These are phyloP conservation scores for Solanum hybrid DNA, from an alignment of 305 asterid species.

Conservation along the genomic window DNA sequence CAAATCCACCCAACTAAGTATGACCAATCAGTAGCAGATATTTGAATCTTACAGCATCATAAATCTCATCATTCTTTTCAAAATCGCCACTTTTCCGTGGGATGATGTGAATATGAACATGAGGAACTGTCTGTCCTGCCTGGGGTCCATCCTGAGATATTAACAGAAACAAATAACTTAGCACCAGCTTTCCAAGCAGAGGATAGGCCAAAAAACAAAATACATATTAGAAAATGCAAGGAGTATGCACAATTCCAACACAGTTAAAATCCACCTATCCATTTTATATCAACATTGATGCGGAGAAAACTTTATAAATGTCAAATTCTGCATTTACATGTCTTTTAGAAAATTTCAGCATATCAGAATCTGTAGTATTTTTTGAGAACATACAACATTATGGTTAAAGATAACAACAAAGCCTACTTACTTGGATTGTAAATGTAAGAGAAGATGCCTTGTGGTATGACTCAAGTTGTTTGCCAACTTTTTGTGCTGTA, in stretches of 20 bases:
- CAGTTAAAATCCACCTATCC: background rate
- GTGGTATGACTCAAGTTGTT: slow-evolving; percentile 75
- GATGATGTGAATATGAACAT: slow-evolving; percentile 83
- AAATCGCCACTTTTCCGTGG: slow-evolving; percentile 84
- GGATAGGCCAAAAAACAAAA: background rate
- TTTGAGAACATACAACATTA: background rate
- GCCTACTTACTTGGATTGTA: slow-evolving; percentile 71
- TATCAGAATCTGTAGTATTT: background rate
- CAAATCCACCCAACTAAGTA: background rate
- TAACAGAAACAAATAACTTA: slow-evolving; percentile 3
- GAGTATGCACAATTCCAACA: background rate
- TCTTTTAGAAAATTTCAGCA: background rate
- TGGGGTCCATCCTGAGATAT: slow-evolving; percentile 78
- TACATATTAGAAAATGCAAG: background rate
- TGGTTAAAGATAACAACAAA: background rate
- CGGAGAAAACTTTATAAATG: background rate
- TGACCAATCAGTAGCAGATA: background rate
- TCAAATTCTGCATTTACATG: background rate
- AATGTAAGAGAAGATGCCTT: slow-evolving; percentile 85
- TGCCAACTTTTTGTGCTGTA: slow-evolving; percentile 72
- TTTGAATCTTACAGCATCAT: slow-evolving; percentile 42
- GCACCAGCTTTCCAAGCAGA: background rate
- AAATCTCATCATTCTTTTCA: slow-evolving; percentile 84
- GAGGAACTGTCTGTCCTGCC: slow-evolving; percentile 93
- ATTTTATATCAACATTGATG: background rate